Conservation (phyloP, 108 stramenopile species). For the Cafeteria roenbergensis region DNA sequence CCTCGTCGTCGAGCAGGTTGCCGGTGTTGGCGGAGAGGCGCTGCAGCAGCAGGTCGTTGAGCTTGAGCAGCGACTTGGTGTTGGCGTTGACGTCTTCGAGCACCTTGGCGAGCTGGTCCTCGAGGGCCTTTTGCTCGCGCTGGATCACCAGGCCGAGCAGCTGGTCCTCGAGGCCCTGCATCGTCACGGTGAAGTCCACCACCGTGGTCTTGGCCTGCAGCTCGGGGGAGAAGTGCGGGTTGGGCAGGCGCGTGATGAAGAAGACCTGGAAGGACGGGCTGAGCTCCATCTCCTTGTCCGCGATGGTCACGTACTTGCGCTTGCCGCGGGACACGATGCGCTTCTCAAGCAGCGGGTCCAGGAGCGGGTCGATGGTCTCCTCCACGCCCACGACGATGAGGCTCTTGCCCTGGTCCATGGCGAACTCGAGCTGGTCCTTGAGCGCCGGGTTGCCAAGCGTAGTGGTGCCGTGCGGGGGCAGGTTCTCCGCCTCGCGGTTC, state of each 20-base stretch:
- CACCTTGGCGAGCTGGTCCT: constrained; percentile 74
- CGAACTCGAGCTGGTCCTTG: constrained; percentile 67
- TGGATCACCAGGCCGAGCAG: constrained; percentile 72
- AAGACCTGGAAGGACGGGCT: constrained; percentile 64
- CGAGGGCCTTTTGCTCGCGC: constrained; percentile 73
- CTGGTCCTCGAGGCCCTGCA: constrained; percentile 77
- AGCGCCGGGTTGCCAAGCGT: constrained; percentile 59
- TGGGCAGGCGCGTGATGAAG: constrained; percentile 73
- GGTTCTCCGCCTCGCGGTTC: constrained; percentile 54
- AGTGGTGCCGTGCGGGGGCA: constrained; percentile 43
- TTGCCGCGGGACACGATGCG: constrained; percentile 64
- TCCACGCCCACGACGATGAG: constrained; percentile 69
- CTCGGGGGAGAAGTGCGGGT: constrained; percentile 74
- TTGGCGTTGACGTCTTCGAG: constrained; percentile 74
- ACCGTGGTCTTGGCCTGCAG: constrained; percentile 79
- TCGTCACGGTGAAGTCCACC: constrained; percentile 78
- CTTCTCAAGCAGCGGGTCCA: constrained; percentile 76
- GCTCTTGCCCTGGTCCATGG: constrained; percentile 67
- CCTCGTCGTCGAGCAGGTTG: constrained; percentile 70
- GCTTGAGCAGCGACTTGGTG: constrained; percentile 62
- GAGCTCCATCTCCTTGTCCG: constrained; percentile 74
- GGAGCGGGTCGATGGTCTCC: constrained; percentile 76
- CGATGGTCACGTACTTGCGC: constrained; percentile 56
- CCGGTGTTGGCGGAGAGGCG: constrained; percentile 67
- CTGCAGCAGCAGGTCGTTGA: constrained; percentile 67